These are phyloP conservation scores for Nemophila menziesii DNA, from an alignment of 257 asterid genomes.

Conservation along the genomic window DNA sequence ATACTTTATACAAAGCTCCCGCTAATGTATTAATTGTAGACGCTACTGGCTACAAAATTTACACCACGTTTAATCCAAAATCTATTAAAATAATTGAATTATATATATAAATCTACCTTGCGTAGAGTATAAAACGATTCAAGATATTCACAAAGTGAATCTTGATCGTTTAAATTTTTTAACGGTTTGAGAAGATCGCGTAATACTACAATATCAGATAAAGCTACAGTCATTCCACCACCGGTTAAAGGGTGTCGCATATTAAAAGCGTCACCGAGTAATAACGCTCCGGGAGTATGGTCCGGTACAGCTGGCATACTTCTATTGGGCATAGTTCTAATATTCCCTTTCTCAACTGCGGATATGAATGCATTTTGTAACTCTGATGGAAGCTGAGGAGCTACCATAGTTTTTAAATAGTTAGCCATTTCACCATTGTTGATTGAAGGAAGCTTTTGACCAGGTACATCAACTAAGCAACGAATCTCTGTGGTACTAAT, in stretches of 20 bases:
- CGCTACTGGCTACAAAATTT: slow-evolving; percentile 36
- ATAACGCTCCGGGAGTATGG: slow-evolving; percentile 39
- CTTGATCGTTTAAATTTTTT: slow-evolving; percentile 30
- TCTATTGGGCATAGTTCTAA: slow-evolving; percentile 41
- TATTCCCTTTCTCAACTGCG: slow-evolving; percentile 36
- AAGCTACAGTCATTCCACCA: slow-evolving; percentile 54
- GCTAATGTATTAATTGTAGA: slow-evolving; percentile 45
- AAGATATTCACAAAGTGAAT: slow-evolving; percentile 27
- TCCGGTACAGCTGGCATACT: slow-evolving; percentile 50
- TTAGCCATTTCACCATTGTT: slow-evolving; percentile 46
- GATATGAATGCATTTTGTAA: slow-evolving; percentile 29
- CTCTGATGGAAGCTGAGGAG: slow-evolving; percentile 46
- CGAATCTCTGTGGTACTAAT: slow-evolving; percentile 38
- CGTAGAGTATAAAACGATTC: slow-evolving; percentile 42
- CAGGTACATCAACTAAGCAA: slow-evolving; percentile 45
- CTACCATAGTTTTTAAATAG: slow-evolving; percentile 32
- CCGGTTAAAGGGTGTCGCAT: slow-evolving; percentile 60
- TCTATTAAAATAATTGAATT: not conserved
- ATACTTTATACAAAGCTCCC: slow-evolving; percentile 37
- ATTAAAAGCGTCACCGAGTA: slow-evolving; percentile 48
- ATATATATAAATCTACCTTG: slow-evolving; percentile 21
- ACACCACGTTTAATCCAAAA: slow-evolving; percentile 1
- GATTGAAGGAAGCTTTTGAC: slow-evolving; percentile 42
- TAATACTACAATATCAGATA: slow-evolving; percentile 41
- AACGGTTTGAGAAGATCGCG: slow-evolving; percentile 33